phyloP scores from a whole-genome alignment of 2,329 filamentous ascomycete genomes.

The Paramyrothecium roridum region DNA sequence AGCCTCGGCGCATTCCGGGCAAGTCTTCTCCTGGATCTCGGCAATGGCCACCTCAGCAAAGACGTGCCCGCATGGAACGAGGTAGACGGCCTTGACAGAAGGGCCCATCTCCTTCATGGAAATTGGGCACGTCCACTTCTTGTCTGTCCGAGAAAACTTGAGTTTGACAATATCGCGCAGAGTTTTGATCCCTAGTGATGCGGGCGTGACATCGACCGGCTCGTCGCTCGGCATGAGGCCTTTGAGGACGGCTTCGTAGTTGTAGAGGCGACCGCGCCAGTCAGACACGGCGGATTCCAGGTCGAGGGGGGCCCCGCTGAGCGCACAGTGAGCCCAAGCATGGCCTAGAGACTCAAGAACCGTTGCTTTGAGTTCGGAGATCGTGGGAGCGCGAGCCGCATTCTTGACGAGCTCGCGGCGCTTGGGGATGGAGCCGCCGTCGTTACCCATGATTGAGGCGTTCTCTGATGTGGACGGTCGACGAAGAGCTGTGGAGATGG shows the following conservation, averaged over 20 bases:
- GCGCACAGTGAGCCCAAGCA: conserved; percentile 80
- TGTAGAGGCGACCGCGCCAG: conserved; percentile 80
- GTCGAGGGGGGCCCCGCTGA: conserved; percentile 75
- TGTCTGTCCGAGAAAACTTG: conserved; percentile 55
- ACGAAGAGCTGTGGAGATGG: background rate
- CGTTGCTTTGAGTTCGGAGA: conserved; percentile 84
- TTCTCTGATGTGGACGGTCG: background rate
- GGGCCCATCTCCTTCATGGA: conserved; percentile 84
- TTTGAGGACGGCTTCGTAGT: conserved; percentile 85
- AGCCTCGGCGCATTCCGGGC: conserved; percentile 70
- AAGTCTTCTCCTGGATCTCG: conserved; percentile 64
- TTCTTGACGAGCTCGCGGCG: conserved; percentile 95
- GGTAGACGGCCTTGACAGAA: conserved; percentile 74
- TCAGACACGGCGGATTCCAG: conserved; percentile 77
- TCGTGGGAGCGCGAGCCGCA: conserved; percentile 76
- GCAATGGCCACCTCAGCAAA: conserved; percentile 85
- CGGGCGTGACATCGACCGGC: conserved; percentile 44
- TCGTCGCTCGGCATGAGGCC: conserved; percentile 57
- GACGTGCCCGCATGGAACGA: conserved; percentile 93
- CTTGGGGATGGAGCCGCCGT: conserved; percentile 93
- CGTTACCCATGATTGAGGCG: conserved; percentile 75
- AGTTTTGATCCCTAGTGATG: conserved; percentile 64
- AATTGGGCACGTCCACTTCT: conserved; percentile 78
- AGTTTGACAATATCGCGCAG: conserved; percentile 86
- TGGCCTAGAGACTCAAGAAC: conserved; percentile 82